Conservation (phyloP, 208 protist species). For the Chromosphaera perkinsii region DNA sequence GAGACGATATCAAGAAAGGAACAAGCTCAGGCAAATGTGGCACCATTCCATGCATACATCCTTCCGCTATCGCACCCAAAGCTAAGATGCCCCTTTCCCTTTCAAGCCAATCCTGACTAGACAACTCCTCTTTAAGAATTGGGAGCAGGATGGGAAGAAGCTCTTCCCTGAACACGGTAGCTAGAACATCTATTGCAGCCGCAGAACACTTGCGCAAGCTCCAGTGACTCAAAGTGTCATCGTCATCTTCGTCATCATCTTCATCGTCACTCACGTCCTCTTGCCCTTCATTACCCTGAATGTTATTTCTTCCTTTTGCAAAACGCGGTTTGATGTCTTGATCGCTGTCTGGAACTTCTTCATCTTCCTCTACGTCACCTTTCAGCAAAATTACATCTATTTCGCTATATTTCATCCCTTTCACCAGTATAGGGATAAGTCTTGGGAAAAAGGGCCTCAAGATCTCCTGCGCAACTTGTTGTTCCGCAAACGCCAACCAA, state of each 20-base stretch:
- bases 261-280: slow-evolving; percentile 37
- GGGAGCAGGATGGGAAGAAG: slow-evolving; percentile 59
- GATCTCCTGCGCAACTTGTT: neutral
- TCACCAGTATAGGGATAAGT: slow-evolving; percentile 62
- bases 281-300: neutral
- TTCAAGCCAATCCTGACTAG: slow-evolving; percentile 12
- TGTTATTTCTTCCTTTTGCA: slow-evolving; percentile 49
- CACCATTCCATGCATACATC: slow-evolving; percentile 49
- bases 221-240: slow-evolving; percentile 50
- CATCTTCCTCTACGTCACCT: slow-evolving; percentile 48
- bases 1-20: slow-evolving; percentile 48
- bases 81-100: slow-evolving; percentile 21
- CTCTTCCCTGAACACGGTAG: slow-evolving; percentile 37
- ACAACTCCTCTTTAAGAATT: slow-evolving; percentile 46
- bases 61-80: slow-evolving; percentile 42
- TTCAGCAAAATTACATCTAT: slow-evolving; percentile 51
- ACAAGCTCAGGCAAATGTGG: slow-evolving; percentile 50
- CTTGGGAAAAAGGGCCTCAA: slow-evolving; percentile 1
- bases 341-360: slow-evolving; percentile 30
- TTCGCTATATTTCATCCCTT: slow-evolving; percentile 67
- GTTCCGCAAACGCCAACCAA: slow-evolving; percentile 29
- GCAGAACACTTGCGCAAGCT: slow-evolving; percentile 67
- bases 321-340: slow-evolving; percentile 21
- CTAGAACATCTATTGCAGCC: slow-evolving; percentile 57
- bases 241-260: slow-evolving; percentile 57